These are phyloP conservation scores for Kwoniella pini DNA, from an alignment of 768 basidiomycete species.

Conservation along the genomic window DNA sequence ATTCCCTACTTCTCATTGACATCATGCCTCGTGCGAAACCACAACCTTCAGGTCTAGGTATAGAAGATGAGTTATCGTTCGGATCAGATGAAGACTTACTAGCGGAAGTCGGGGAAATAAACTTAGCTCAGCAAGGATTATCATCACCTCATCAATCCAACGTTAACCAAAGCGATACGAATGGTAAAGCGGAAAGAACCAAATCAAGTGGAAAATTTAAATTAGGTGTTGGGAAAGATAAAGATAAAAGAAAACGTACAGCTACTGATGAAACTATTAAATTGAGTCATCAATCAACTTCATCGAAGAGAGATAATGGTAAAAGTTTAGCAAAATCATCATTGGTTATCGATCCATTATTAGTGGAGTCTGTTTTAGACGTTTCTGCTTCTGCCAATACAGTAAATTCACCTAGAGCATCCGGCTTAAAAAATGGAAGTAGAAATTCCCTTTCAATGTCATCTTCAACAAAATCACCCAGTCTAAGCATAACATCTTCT, in stretches of 20 bases:
- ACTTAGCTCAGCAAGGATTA: neutral
- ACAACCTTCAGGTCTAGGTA: constrained; percentile 18
- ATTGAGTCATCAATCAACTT: neutral
- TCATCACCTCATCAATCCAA: neutral
- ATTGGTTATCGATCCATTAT: constrained; percentile 15
- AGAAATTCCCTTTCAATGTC: neutral
- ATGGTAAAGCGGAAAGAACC: neutral
- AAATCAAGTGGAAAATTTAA: constrained; percentile 5
- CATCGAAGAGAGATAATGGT: neutral
- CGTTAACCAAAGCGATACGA: neutral
- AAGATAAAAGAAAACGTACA: constrained; percentile 12
- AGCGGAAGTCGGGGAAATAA: constrained; percentile 27
- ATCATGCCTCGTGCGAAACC: constrained; percentile 6
- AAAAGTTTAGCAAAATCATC: constrained; percentile 17
- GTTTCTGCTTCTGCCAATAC: neutral
- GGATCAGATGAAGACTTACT: constrained; percentile 33
- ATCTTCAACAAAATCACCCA: constrained; percentile 3
- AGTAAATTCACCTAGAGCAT: neutral
- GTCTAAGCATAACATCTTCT: neutral
- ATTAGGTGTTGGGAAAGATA: constrained; percentile 7
- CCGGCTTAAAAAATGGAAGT: neutral
- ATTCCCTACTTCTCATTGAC: neutral
- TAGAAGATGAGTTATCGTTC: constrained; percentile 38
- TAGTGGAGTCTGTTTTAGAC: constrained; percentile 20
- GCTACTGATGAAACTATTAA: constrained; percentile 18